phyloP scores from a whole-genome alignment of 1,139 yeast genomes.

The Diutina mesorugosa region DNA sequence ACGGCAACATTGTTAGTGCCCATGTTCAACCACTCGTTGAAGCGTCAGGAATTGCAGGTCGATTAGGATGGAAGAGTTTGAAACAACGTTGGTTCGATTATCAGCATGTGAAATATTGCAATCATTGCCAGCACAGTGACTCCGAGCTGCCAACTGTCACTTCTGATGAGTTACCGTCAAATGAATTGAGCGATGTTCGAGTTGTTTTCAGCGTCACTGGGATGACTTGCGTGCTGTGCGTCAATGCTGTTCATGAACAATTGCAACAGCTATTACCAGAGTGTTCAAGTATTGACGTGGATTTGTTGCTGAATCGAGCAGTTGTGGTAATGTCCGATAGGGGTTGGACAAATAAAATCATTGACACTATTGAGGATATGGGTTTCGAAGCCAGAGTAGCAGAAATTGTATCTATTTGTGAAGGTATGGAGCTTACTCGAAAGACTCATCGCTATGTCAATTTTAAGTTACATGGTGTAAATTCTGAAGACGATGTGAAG shows the following conservation, averaged over 20 bases:
- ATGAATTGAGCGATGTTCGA: conserved; percentile 14
- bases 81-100: conserved; percentile 4
- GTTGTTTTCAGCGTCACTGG: conserved; percentile 49
- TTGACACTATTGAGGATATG: conserved; percentile 31
- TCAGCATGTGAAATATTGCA: neutral
- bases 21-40: conserved; percentile 3
- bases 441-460: neutral
- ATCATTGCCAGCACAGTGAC: neutral
- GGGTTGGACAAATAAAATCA: conserved; percentile 36
- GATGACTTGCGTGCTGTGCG: conserved; percentile 58
- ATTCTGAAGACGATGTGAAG: neutral
- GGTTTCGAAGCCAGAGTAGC: conserved; percentile 48
- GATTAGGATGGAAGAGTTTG: conserved; percentile 7
- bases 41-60: conserved; percentile 9
- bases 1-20: neutral
- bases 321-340: conserved; percentile 38
- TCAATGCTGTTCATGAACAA: conserved; percentile 29
- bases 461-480: neutral
- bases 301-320: conserved; percentile 29
- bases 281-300: conserved; percentile 14
- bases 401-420: conserved; percentile 47
- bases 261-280: conserved; percentile 21
- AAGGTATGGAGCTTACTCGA: conserved; percentile 26
- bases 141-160: conserved; percentile 4
- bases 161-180: conserved; percentile 15